Evolutionary conservation across 352 stramenopile species (phyloP), one percentile per base, ranked within the genome.

Genomic region (Globisporangium radiosum): DNA sequence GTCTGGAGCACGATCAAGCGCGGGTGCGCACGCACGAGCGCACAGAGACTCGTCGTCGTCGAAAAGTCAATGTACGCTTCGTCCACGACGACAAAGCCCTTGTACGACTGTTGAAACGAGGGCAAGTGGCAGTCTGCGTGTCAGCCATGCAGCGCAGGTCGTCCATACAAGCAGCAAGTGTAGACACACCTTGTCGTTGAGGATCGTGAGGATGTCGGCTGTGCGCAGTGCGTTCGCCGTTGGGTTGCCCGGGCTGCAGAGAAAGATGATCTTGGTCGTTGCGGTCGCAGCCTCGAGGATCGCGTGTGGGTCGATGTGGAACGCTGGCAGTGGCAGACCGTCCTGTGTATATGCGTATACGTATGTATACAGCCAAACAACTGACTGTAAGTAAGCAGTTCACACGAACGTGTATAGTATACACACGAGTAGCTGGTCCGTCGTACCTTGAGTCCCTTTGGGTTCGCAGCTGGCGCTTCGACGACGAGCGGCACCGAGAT

Each of bases 51-150:
- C 9, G 70, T 57, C 8, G 71, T 73, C 11, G 87, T 78, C 7
- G 83, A 81, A 72, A 99, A 99, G 71, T 99, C 97, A 33, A 99
- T 87, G 73, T 99, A 99, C 0, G 97, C 97, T 74, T 99, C 97
- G 66, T 99, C 97, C 14, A 99, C 96, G 39, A 99, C 94, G n/a
- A 99, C 87, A 40, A 99, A 88, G 37, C 92, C 89, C 73, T 86
- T 88, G 67, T 94, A 96, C 44, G 75, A 73, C 78, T 91, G 51
- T 3, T 7, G 9, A 53, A 38, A 2, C 25, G 25, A 2, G 2
- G 25, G 25, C 25, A 33, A 33, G 25, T 33, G 25, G 25, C 1
- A 33, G 25, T 33, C 25, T 33, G 25, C 25, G 25, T 3, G 25
- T 33, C 40, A 44, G 40, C 10, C n/a, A 45, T 37, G 25, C 25